Conservation (phyloP, 1,284 basidiomycete genomes). For the Cystobasidium pallidum region DNA sequence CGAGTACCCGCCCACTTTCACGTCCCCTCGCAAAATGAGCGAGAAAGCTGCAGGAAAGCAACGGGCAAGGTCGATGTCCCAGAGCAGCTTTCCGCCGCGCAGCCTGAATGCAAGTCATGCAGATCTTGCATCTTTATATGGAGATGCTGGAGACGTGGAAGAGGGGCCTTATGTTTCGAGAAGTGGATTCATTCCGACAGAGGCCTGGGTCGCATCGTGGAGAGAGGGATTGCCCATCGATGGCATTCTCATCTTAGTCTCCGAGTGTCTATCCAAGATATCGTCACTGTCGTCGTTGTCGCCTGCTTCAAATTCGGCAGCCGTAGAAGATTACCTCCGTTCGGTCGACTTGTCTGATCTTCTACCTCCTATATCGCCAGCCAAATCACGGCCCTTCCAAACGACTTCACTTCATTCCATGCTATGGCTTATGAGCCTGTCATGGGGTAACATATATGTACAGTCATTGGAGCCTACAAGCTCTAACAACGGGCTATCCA, state of each 20-base stretch:
- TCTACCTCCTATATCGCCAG: conserved; percentile 68
- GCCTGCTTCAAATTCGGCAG: conserved; percentile 61
- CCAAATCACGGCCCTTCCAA: conserved; percentile 69
- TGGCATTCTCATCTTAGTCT: conserved; percentile 76
- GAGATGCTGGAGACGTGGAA: conserved; percentile 16
- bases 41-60: conserved; percentile 40
- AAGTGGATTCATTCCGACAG: conserved; percentile 87
- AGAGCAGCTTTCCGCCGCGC: conserved; percentile 14
- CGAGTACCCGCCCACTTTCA: conserved; percentile 43
- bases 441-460: conserved; percentile 92
- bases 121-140: conserved; percentile 16
- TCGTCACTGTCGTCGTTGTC: conserved; percentile 45
- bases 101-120: conserved; percentile 17
- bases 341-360: conserved; percentile 71
- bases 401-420: conserved; percentile 77
- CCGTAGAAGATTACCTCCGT: conserved; percentile 63
- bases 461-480: conserved; percentile 58
- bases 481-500: conserved; percentile 73
- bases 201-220: conserved; percentile 88
- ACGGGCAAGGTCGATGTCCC: conserved; percentile 25
- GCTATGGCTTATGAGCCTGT: conserved; percentile 83
- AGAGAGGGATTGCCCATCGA: conserved; percentile 85
- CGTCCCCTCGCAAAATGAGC: conserved; percentile 13
- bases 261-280: conserved; percentile 83
- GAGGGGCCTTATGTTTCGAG: conserved; percentile 48